A percentile compares a stretch with the other conserved stretches of the same genome.
Conservation (phyloP, 805 yeast species). For the Zygosaccharomyces rouxii region DNA sequence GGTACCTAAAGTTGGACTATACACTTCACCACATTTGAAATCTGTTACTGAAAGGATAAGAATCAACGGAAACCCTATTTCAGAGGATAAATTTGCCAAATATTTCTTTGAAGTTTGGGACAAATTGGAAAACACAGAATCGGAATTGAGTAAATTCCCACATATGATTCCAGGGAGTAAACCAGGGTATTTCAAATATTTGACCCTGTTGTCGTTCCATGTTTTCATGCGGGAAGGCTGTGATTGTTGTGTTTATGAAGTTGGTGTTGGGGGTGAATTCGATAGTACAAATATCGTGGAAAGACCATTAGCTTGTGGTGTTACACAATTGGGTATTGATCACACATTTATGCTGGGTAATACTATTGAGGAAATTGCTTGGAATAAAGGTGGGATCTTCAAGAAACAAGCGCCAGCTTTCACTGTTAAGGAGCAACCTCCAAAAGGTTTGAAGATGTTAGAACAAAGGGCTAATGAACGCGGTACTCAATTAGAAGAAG, state of each 20-base stretch:
- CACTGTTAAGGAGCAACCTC: constrained; percentile 55
- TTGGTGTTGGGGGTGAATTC: constrained; percentile 96
- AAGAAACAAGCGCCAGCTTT: constrained; percentile 65
- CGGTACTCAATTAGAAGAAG: constrained; percentile 46
- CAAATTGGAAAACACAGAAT: constrained; percentile 51
- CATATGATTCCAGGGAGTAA: constrained; percentile 67
- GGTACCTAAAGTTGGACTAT: constrained; percentile 70
- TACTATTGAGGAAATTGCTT: constrained; percentile 84
- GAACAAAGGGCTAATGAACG: constrained; percentile 66
- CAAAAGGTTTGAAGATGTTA: constrained; percentile 52
- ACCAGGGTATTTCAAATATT: constrained; percentile 89
- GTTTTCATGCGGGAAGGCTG: constrained; percentile 83
- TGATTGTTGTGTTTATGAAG: constrained; percentile 93
- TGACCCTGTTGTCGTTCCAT: constrained; percentile 87
- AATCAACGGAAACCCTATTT: constrained; percentile 80
- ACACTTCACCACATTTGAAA: constrained; percentile 92
- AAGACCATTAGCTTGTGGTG: constrained; percentile 79
- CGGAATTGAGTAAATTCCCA: constrained; percentile 59
- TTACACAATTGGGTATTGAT: constrained; percentile 84
- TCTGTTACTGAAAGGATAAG: constrained; percentile 88
- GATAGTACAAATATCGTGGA: constrained; percentile 91
- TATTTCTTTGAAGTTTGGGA: constrained; percentile 97
- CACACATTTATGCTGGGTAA: constrained; percentile 83
- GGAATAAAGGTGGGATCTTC: constrained; percentile 95
- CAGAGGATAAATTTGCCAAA: constrained; percentile 72